Evolutionary conservation across 306 rosid species (phyloP).

Genomic region (Pyrus bretschneideri): DNA sequence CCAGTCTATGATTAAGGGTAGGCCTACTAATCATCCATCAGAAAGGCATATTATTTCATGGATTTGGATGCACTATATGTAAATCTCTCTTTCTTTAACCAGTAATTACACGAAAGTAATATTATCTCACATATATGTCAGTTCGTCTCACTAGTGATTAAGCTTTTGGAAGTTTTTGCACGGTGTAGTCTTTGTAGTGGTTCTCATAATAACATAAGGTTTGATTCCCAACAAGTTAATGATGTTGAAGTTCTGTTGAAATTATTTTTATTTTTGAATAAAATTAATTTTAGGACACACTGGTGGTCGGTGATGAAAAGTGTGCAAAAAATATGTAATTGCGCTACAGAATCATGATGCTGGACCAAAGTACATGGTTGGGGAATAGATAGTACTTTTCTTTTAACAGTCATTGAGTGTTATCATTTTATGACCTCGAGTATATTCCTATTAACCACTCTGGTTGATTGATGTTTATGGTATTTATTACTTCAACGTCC

Average conservation of each 20-base stretch:
- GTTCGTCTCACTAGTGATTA: neutral
- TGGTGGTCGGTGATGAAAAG: neutral
- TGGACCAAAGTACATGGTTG: neutral
- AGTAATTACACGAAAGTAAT: no score
- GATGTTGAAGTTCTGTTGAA: neutral
- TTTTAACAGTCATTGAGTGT: neutral
- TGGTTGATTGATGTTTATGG: conserved; percentile 2
- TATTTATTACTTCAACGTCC: conserved; percentile 5
- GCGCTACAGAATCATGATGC: neutral
- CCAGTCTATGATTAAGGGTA: neutral
- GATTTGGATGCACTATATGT: neutral
- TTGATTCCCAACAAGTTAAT: neutral
- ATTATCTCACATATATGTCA: no score
- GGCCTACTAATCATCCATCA: neutral
- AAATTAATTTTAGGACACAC: neutral
- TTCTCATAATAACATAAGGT: neutral
- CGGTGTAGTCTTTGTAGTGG: no score
- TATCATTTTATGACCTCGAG: neutral
- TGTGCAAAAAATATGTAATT: neutral
- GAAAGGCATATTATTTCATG: neutral
- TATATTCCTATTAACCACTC: neutral
- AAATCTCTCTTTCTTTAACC: neutral
- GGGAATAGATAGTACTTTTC: neutral
- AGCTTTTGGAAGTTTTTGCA: neutral
- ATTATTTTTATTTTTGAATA: neutral